A percentile compares a stretch with the other conserved stretches of the same genome.
Conservation (phyloP, 169 alveolate species). For the Perkinsus olseni region DNA sequence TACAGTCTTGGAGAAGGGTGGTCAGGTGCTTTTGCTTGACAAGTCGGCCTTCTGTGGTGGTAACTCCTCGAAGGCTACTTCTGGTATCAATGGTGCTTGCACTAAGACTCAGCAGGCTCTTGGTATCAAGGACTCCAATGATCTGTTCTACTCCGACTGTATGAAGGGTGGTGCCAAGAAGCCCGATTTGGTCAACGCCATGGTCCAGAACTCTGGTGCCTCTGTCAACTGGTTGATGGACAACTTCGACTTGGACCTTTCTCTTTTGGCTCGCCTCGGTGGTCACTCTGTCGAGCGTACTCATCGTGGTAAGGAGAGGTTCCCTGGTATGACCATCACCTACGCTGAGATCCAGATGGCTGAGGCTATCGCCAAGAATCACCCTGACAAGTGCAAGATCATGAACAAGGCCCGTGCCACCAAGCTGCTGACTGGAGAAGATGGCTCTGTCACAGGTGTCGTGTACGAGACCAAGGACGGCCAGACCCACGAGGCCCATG, state of each 20-base stretch:
- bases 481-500: conserved; percentile 2
- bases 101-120: conserved; percentile 31
- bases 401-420: conserved; percentile 19
- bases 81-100: conserved; percentile 49
- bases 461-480: conserved; percentile 8
- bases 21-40: conserved; percentile 23
- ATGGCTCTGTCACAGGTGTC: conserved; percentile 21
- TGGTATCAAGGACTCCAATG: conserved; percentile 23
- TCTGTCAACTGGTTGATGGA: conserved; percentile 36
- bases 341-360: conserved; percentile 29
- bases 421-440: conserved; percentile 9
- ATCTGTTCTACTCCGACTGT: conserved; percentile 32
- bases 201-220: background rate
- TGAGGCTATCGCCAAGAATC: conserved; percentile 29
- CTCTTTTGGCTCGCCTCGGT: conserved; percentile 45
- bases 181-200: conserved; percentile 33
- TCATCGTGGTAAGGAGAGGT: conserved; percentile 22
- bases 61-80: conserved; percentile 31
- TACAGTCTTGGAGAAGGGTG: conserved; percentile 14
- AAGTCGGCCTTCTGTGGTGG: conserved; percentile 17
- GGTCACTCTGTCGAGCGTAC: conserved; percentile 54
- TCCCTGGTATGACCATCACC: conserved; percentile 31
- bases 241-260: conserved; percentile 35
- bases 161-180: conserved; percentile 35
- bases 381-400: conserved; percentile 9